Percentiles rank a stretch among this genome's conserved stretches.
Evolutionary conservation across 306 rosid genomes (phyloP).

Genomic region (Neltuma alba): DNA sequence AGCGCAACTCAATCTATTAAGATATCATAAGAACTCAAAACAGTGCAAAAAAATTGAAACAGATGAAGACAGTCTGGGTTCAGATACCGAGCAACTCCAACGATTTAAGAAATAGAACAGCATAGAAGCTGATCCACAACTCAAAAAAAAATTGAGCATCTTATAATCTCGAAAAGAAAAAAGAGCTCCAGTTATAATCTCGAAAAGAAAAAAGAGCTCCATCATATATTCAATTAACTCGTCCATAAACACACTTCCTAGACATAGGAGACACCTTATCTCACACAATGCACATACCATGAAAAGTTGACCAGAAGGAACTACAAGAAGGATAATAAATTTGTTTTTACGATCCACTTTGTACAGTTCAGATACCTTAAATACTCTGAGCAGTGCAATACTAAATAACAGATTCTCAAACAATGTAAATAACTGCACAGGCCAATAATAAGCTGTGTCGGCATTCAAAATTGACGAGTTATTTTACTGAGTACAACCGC

Average conservation of each 20-base stretch:
- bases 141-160: not conserved
- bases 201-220: not conserved
- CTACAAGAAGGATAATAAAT: not conserved
- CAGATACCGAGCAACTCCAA: not conserved
- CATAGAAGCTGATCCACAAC: not conserved
- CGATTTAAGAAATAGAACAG: not conserved
- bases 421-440: not conserved
- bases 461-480: constrained; percentile 8
- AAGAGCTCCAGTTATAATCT: not conserved
- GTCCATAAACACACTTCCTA: not conserved
- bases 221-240: not conserved
- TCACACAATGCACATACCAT: not conserved
- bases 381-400: not conserved
- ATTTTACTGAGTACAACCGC: not conserved
- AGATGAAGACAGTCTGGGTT: not conserved
- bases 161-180: too few relatives aligned
- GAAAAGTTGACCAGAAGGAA: constrained; percentile 9
- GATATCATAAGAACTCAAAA: not conserved
- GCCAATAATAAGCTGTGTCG: not conserved
- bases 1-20: not conserved
- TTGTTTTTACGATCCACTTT: not conserved
- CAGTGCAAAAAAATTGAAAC: not conserved
- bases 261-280: not conserved
- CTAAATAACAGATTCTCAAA: constrained; percentile 1
- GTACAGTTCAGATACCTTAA: constrained; percentile 25